These are phyloP conservation scores for Bocquillonia castaneifolia DNA, from an alignment of 441 rosid genomes.

Conservation along the genomic window DNA sequence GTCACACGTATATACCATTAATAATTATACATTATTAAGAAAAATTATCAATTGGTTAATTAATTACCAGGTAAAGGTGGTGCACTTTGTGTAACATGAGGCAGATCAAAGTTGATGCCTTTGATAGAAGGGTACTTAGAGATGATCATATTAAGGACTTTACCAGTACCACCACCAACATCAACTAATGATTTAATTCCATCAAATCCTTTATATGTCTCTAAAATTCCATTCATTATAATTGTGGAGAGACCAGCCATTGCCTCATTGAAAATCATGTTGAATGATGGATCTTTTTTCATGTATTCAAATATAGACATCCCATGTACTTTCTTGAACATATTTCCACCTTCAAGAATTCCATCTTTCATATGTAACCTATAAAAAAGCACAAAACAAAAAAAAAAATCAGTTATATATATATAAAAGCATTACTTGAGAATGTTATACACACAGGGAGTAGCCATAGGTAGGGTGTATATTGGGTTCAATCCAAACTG, in stretches of 20 bases:
- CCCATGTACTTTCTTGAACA: conserved; percentile 69
- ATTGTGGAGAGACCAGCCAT: conserved; percentile 58
- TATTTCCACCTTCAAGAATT: conserved; percentile 64
- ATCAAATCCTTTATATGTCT: conserved; percentile 57
- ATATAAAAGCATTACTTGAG: too few relatives aligned
- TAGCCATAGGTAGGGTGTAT: too few relatives aligned
- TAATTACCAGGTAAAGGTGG: conserved; percentile 54
- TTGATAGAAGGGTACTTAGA: conserved; percentile 54
- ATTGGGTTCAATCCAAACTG: too few relatives aligned
- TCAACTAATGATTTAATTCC: conserved; percentile 50
- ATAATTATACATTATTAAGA: too few relatives aligned
- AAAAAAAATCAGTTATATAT: too few relatives aligned
- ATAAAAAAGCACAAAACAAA: not conserved
- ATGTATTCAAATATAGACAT: conserved; percentile 62
- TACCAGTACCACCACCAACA: conserved; percentile 77
- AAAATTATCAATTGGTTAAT: too few relatives aligned
- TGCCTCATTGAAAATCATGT: conserved; percentile 51
- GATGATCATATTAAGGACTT: conserved; percentile 49
- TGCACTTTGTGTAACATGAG: conserved; percentile 55
- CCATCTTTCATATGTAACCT: conserved; percentile 75
- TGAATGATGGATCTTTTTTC: conserved; percentile 58
- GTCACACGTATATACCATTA: too few relatives aligned
- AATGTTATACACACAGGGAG: too few relatives aligned
- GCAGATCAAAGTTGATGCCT: conserved; percentile 71
- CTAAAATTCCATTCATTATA: conserved; percentile 60